These are phyloP conservation scores for Pseudoturritis turrita DNA, from an alignment of 345 rosid genomes.

Conservation along the genomic window DNA sequence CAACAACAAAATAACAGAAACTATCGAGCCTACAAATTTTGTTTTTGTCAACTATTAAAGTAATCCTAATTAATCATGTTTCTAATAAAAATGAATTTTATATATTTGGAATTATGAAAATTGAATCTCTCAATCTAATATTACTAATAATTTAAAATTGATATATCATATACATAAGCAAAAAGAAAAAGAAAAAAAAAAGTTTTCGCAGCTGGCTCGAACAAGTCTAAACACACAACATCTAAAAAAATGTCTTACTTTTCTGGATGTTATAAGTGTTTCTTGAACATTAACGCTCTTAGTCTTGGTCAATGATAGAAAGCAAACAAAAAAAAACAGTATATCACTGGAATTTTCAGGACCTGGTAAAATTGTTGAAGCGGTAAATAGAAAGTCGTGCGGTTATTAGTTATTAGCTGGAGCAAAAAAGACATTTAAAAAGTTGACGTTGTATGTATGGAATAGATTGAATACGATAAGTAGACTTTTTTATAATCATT, in stretches of 20 bases:
- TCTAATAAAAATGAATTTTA: background rate
- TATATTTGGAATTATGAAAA: background rate
- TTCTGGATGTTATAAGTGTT: background rate
- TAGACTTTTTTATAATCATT: no score
- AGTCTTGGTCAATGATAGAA: background rate
- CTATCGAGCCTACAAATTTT: no score
- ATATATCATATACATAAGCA: background rate
- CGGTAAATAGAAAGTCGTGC: background rate
- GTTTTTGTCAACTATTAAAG: no score
- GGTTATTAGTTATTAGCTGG: background rate
- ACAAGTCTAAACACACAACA: conserved; percentile 1
- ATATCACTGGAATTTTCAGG: background rate
- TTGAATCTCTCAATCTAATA: background rate
- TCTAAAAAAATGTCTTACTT: background rate
- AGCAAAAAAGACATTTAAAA: background rate
- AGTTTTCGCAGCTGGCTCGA: conserved; percentile 1
- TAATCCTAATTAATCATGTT: background rate
- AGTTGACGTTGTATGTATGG: no score
- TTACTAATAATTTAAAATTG: background rate
- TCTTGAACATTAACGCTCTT: background rate
- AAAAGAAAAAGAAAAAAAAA: no score
- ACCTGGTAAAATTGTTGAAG: background rate
- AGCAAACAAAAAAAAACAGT: background rate
- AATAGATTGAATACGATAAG: no score
- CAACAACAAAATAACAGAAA: background rate